These are phyloP conservation scores for Pleurotus tuoliensis DNA, from an alignment of 768 basidiomycete species.

Conservation along the genomic window DNA sequence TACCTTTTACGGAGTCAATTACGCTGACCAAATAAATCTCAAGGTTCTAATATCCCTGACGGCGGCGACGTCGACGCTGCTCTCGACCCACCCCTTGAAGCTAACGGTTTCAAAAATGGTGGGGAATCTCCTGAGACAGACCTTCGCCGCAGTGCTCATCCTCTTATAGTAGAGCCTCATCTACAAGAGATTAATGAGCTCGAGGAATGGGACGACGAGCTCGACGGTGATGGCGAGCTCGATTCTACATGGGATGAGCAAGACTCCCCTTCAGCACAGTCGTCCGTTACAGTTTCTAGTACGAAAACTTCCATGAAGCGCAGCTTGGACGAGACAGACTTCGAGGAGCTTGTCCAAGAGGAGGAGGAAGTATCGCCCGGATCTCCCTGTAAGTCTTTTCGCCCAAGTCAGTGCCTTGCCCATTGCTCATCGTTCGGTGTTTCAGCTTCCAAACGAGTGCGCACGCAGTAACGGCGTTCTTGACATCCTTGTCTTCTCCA, in stretches of 20 bases:
- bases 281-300: slow-evolving; percentile 54
- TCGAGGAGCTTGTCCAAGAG: slow-evolving; percentile 30
- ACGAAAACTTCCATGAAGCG: slow-evolving; percentile 49
- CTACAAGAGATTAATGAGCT: slow-evolving; percentile 12
- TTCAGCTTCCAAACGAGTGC: slow-evolving; percentile 33
- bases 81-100: not conserved
- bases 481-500: not conserved
- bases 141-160: not conserved
- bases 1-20: not conserved
- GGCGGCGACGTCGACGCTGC: slow-evolving; percentile 20
- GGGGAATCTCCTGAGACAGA: not conserved
- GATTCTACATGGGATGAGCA: slow-evolving; percentile 44
- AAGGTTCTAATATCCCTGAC: not conserved
- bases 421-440: not conserved
- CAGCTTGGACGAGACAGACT: slow-evolving; percentile 35
- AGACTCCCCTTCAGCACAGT: slow-evolving; percentile 46
- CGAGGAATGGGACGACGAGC: slow-evolving; percentile 33
- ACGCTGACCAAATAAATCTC: not conserved
- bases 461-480: slow-evolving; percentile 4
- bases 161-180: slow-evolving; percentile 11
- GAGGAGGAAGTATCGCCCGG: slow-evolving; percentile 24
- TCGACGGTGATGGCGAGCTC: slow-evolving; percentile 43
- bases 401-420: not conserved
- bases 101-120: slow-evolving; percentile 9
- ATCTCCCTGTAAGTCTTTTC: slow-evolving; percentile 40